Evolutionary conservation across 2,329 filamentous ascomycete genomes (phyloP), one percentile per base, ranked within the genome.

Genomic region (Exophiala spinifera): DNA sequence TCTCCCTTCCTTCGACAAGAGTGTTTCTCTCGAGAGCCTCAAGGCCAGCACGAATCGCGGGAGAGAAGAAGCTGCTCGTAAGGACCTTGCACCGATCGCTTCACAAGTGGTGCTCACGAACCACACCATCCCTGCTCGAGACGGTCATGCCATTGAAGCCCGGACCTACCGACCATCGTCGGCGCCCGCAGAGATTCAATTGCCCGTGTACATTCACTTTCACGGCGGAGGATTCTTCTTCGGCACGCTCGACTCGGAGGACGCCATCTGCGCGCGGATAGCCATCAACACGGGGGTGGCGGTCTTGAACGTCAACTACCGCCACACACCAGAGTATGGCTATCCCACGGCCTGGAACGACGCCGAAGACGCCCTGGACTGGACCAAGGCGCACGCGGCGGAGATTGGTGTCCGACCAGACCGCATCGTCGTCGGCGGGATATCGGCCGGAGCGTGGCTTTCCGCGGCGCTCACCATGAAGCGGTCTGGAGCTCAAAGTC

Each of bases 141-240:
- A 81, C 56, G 74, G 74, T 10, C 64, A 66, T 3, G 60, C 62
- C 1, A 68, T 81, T 21, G 69, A 76, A 62, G 76, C 71, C 7
- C 72, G 79, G 28, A 77, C 62, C 45, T 81, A 80, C 60, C 73
- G 75, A 6, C 72, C 77, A 0, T 19, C 31, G 1, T 17, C n/a
- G 3, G n/a, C 15, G 11, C 2, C 39, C 15, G 5, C 4, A 13
- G 15, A 42, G 2, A 28, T n/a, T 25, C 36, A 58, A 4, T 68
- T 82, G 0, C 80, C 81, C 0, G 66, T 82, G 0, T 79, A 76
- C 51, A 65, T 79, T 17, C 76, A 79, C 57, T 65, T 81, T 1
- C 81, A 82, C 57, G 80, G 81, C 3, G 80, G 80, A 2, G 80
- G 79, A 0, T 85, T 79, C 53, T 60, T 82, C 7, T 77, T 79